Evolutionary conservation across 2,329 filamentous ascomycete species (phyloP).

Genomic region (Stagonosporopsis chrysanthemi): DNA sequence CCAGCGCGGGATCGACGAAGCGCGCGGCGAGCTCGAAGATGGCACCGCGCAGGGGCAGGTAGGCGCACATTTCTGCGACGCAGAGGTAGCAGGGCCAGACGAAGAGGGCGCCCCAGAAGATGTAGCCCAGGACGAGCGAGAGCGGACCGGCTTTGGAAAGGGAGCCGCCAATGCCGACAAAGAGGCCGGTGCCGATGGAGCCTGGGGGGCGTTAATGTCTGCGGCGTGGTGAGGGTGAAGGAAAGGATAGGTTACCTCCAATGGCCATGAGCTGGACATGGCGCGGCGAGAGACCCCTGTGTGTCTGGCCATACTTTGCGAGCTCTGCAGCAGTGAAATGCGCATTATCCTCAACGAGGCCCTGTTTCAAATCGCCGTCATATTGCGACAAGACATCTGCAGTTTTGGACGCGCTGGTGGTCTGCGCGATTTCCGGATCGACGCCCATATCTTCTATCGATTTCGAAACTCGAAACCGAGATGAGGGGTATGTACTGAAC

Average conservation of each 20-base stretch:
- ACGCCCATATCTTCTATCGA: conserved; percentile 8
- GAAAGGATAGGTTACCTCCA: conserved; percentile 38
- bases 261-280: conserved; percentile 69
- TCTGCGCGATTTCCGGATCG: conserved; percentile 13
- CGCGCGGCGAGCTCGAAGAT: conserved; percentile 80
- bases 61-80: conserved; percentile 82
- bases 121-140: conserved; percentile 73
- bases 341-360: conserved; percentile 8
- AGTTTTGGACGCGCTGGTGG: conserved; percentile 1
- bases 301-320: conserved; percentile 17
- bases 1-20: conserved; percentile 79
- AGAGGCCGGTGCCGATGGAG: conserved; percentile 73
- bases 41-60: conserved; percentile 76
- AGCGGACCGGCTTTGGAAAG: conserved; percentile 58
- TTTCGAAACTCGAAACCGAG: not conserved
- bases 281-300: conserved; percentile 56
- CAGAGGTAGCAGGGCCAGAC: conserved; percentile 62
- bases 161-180: conserved; percentile 65
- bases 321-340: conserved; percentile 20
- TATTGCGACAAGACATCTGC: conserved; percentile 10
- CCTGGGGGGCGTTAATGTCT: conserved; percentile 54
- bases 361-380: conserved; percentile 12
- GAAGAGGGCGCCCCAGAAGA: conserved; percentile 57
- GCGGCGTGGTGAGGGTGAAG: not conserved
- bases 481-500: not conserved